Percentiles rank a stretch among this genome's conserved stretches.
phyloP scores from a whole-genome alignment of 495 filamentous ascomycete genomes.

The Pseudotulostoma volvatum region DNA sequence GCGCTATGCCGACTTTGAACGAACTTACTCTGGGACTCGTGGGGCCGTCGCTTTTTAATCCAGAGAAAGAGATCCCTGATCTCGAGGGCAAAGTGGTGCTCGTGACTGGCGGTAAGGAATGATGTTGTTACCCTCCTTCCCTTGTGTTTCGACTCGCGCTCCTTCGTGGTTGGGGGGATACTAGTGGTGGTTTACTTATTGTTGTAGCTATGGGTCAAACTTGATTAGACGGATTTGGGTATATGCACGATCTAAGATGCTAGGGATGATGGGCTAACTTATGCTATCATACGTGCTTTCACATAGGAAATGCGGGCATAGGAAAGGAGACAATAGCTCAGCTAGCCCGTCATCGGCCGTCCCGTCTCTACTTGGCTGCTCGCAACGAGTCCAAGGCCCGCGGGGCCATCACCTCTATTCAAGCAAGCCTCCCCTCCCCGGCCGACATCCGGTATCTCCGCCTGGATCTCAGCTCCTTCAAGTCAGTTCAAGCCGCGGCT shows the following conservation, averaged over 20 bases:
- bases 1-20: slow-evolving; percentile 24
- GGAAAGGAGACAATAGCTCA: slow-evolving; percentile 47
- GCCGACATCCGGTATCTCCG: slow-evolving; percentile 32
- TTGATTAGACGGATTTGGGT: too few species aligned
- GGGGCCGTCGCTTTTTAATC: slow-evolving; percentile 30
- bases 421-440: slow-evolving; percentile 22
- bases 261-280: too few species aligned
- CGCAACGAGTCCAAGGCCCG: slow-evolving; percentile 37
- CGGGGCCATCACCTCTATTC: slow-evolving; percentile 34
- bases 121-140: background rate
- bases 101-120: slow-evolving; percentile 39
- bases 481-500: slow-evolving; percentile 33
- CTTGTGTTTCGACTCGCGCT: background rate
- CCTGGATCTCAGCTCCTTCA: slow-evolving; percentile 36
- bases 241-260: too few species aligned
- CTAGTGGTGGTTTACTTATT: too few species aligned
- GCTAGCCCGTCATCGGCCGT: slow-evolving; percentile 42
- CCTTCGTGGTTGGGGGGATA: too few species aligned
- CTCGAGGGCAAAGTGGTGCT: slow-evolving; percentile 42
- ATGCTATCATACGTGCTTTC: slow-evolving; percentile 2
- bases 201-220: too few species aligned
- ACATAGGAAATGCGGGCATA: slow-evolving; percentile 46
- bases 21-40: slow-evolving; percentile 24
- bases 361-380: slow-evolving; percentile 47
- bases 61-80: slow-evolving; percentile 39